phyloP scores from a whole-genome alignment of 108 stramenopile genomes.

The Seminavis robusta region DNA sequence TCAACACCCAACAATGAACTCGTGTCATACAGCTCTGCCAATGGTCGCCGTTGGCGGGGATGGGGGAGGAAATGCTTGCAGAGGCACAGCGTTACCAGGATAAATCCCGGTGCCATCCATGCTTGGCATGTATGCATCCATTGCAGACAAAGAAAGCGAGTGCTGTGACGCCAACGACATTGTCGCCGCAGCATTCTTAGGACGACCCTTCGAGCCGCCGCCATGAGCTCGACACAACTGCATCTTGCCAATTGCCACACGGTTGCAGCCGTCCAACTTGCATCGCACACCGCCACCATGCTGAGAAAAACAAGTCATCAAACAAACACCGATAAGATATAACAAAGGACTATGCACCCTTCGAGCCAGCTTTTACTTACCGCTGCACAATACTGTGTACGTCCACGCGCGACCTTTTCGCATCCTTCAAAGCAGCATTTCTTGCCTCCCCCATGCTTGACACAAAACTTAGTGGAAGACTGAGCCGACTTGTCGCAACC shows the following conservation, averaged over 20 bases:
- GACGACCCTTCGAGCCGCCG: constrained; percentile 58
- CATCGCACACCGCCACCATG: constrained; percentile 97
- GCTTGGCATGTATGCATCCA: too few relatives aligned
- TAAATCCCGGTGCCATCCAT: too few relatives aligned
- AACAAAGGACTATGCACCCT: background rate
- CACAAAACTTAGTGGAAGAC: constrained; percentile 93
- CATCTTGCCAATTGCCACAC: constrained; percentile 91
- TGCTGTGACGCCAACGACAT: too few relatives aligned
- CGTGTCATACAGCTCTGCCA: too few relatives aligned
- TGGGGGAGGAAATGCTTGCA: too few relatives aligned
- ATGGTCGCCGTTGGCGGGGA: too few relatives aligned
- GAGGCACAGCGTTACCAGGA: too few relatives aligned
- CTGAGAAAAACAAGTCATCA: constrained; percentile 30
- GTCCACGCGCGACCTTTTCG: constrained; percentile 82
- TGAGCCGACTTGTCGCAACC: constrained; percentile 94
- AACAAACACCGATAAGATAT: background rate
- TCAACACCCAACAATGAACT: too few relatives aligned
- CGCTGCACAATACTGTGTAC: constrained; percentile 85
- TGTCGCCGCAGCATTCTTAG: too few relatives aligned
- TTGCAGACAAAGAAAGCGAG: too few relatives aligned
- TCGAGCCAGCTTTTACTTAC: constrained; percentile 22
- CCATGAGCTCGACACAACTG: constrained; percentile 95
- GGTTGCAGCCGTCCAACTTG: constrained; percentile 90
- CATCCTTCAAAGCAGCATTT: constrained; percentile 75
- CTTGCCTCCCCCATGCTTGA: constrained; percentile 98